Conservation (phyloP, 2,329 filamentous ascomycete species). For the Uncinocarpus reesii region DNA sequence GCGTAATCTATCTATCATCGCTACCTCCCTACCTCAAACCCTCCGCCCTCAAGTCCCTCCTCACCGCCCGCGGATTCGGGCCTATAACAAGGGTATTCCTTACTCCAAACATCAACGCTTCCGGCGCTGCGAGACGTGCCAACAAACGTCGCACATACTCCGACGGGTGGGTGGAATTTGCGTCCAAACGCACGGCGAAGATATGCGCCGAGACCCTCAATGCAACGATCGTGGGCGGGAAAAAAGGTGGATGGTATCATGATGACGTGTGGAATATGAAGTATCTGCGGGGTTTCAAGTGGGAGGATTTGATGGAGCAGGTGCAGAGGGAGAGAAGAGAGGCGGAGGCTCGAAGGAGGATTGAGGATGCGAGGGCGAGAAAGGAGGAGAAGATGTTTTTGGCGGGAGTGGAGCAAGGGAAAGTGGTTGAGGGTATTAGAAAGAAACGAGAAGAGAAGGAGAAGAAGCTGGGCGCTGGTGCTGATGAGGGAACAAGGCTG, state of each 20-base stretch:
- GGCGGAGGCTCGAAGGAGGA: slow-evolving; percentile 32
- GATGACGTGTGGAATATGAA: slow-evolving; percentile 41
- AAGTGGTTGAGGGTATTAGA: slow-evolving; percentile 35
- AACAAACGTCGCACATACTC: slow-evolving; percentile 36
- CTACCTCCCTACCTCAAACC: slow-evolving; percentile 41
- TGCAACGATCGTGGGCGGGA: slow-evolving; percentile 34
- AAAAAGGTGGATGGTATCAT: slow-evolving; percentile 38
- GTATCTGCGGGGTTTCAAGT: slow-evolving; percentile 35
- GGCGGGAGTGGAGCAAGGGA: slow-evolving; percentile 33
- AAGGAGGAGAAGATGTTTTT: slow-evolving; percentile 39
- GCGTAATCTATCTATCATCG: slow-evolving; percentile 38
- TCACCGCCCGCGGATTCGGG: slow-evolving; percentile 33
- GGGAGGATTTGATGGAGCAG: slow-evolving; percentile 39
- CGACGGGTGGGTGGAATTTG: slow-evolving; percentile 41
- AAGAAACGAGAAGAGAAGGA: slow-evolving; percentile 36
- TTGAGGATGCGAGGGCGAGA: slow-evolving; percentile 34
- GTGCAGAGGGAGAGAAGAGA: slow-evolving; percentile 35
- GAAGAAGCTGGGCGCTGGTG: slow-evolving; percentile 22
- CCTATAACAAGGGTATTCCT: slow-evolving; percentile 39
- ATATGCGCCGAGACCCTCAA: slow-evolving; percentile 39
- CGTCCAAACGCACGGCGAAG: slow-evolving; percentile 37
- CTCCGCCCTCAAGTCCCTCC: slow-evolving; percentile 35
- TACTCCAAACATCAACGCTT: slow-evolving; percentile 27
- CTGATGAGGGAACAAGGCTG: slow-evolving; percentile 16
- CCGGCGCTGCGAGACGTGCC: slow-evolving; percentile 20